A percentile compares a stretch with the other conserved stretches of the same genome.
phyloP scores from a whole-genome alignment of 768 basidiomycete genomes.

The Russula vinacea region DNA sequence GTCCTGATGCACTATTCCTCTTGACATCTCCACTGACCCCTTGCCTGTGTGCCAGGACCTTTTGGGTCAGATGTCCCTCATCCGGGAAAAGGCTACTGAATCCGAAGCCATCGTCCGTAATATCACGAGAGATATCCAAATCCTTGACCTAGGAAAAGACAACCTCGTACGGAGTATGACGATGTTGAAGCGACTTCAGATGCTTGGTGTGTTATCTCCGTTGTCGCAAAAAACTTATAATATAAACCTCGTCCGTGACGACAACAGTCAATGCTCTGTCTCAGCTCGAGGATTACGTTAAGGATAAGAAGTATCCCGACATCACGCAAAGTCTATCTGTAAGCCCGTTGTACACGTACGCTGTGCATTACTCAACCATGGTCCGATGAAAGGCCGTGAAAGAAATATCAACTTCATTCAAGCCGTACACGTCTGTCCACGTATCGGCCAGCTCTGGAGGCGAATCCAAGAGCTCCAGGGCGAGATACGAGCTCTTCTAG shows the following conservation, averaged over 20 bases:
- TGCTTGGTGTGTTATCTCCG: slow-evolving; percentile 67
- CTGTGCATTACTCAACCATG: slow-evolving; percentile 9
- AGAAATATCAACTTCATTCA: slow-evolving; percentile 78
- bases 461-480: slow-evolving; percentile 80
- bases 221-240: not conserved
- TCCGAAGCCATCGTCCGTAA: slow-evolving; percentile 93
- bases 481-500: slow-evolving; percentile 74
- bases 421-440: slow-evolving; percentile 73
- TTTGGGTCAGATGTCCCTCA: slow-evolving; percentile 91
- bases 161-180: slow-evolving; percentile 90
- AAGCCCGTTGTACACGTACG: slow-evolving; percentile 38
- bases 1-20: slow-evolving; percentile 29
- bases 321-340: slow-evolving; percentile 80
- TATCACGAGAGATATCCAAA: slow-evolving; percentile 96
- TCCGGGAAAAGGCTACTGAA: slow-evolving; percentile 94
- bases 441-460: slow-evolving; percentile 73
- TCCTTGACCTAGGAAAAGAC: slow-evolving; percentile 88
- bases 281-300: slow-evolving; percentile 74
- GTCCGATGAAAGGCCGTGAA: slow-evolving; percentile 66
- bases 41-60: slow-evolving; percentile 59
- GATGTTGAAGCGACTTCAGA: slow-evolving; percentile 83
- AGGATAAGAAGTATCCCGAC: slow-evolving; percentile 76
- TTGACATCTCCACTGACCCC: not conserved
- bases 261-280: slow-evolving; percentile 71
- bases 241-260: not conserved